Evolutionary conservation across 2,329 filamentous ascomycete species (phyloP).

Genomic region (Erysiphe pulchra): DNA sequence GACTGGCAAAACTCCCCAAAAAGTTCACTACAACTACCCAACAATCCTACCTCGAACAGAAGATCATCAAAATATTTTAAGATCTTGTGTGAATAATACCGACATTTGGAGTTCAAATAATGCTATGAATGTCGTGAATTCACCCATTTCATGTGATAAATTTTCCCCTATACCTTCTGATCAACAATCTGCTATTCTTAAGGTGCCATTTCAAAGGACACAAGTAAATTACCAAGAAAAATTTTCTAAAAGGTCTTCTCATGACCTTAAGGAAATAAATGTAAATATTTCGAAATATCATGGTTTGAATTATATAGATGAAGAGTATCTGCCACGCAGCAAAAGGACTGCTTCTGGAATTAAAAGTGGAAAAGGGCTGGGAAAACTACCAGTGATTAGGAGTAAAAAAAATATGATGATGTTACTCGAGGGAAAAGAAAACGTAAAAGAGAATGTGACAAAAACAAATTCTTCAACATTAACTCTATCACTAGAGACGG

Average conservation of each 20-base stretch:
- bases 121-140: slow-evolving; percentile 12
- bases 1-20: slow-evolving; percentile 70
- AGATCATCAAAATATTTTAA: slow-evolving; percentile 27
- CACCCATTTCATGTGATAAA: slow-evolving; percentile 13
- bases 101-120: slow-evolving; percentile 12
- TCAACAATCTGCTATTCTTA: slow-evolving; percentile 4
- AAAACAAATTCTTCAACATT: neutral
- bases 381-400: neutral
- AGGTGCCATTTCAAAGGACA: slow-evolving; percentile 2
- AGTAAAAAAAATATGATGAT: neutral
- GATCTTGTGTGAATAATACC: slow-evolving; percentile 16
- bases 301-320: neutral
- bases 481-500: no score
- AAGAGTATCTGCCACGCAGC: neutral
- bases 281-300: slow-evolving; percentile 12
- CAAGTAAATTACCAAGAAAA: slow-evolving; percentile 3
- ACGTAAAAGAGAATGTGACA: neutral
- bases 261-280: slow-evolving; percentile 24
- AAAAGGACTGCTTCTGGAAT: neutral
- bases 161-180: no score
- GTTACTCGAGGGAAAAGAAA: neutral
- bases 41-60: slow-evolving; percentile 54
- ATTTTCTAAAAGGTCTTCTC: slow-evolving; percentile 13
- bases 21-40: slow-evolving; percentile 57
- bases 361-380: neutral